Conservation (phyloP, 139 green algal species). For the Yamagishiella unicocca region DNA sequence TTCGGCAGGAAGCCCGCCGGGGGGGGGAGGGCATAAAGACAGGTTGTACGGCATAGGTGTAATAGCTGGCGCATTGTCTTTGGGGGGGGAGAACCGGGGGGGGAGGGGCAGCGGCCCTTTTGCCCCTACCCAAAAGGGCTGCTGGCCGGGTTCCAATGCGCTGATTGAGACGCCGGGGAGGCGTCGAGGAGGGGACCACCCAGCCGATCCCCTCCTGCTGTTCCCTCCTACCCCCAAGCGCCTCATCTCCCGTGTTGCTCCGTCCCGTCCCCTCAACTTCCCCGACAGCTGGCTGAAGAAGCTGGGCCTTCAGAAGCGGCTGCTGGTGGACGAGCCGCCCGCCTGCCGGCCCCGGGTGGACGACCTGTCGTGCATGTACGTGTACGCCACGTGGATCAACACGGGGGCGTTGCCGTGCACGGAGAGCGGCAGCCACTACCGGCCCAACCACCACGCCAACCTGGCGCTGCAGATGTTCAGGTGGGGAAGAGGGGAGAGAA, state of each 20-base stretch:
- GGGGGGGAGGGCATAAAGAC: too few species aligned
- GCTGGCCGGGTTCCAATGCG: too few species aligned
- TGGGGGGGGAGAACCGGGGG: neutral
- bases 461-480: conserved; percentile 88
- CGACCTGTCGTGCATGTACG: conserved; percentile 54
- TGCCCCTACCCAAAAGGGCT: neutral
- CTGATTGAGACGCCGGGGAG: too few species aligned
- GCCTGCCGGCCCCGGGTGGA: conserved; percentile 68
- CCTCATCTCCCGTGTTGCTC: neutral
- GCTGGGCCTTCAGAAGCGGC: conserved; percentile 77
- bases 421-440: conserved; percentile 93
- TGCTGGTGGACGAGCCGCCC: conserved; percentile 82
- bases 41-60: too few species aligned
- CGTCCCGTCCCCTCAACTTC: neutral
- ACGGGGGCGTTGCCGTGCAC: conserved; percentile 92
- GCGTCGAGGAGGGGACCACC: too few species aligned
- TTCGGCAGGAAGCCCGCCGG: too few species aligned
- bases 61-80: neutral
- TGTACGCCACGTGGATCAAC: conserved; percentile 90
- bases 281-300: conserved; percentile 85
- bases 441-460: conserved; percentile 95
- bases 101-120: neutral
- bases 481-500: neutral
- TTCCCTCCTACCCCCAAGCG: neutral
- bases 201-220: too few species aligned